A percentile compares a stretch with the other conserved stretches of the same genome.
Conservation (phyloP, 139 green algal genomes). For the Tetraselmis striata region DNA sequence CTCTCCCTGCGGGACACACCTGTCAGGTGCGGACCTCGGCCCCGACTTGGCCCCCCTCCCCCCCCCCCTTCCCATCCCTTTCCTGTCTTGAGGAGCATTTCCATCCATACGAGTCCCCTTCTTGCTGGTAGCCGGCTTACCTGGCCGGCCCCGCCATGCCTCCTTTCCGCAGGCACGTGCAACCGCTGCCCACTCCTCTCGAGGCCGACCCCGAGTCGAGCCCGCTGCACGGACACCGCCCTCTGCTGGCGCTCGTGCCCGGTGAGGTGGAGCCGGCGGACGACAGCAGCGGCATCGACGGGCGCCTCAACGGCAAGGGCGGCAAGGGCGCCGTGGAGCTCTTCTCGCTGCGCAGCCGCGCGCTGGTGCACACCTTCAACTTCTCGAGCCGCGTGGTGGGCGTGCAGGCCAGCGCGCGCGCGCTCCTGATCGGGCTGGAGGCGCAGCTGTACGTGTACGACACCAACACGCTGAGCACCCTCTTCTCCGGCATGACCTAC, state of each 20-base stretch:
- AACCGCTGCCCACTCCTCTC: conserved; percentile 15
- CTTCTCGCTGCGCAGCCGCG: conserved; percentile 33
- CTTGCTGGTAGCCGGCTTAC: not conserved
- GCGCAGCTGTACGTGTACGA: conserved; percentile 47
- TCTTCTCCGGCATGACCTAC: conserved; percentile 49
- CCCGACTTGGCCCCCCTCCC: not conserved
- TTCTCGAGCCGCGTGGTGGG: conserved; percentile 22
- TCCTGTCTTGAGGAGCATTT: no score
- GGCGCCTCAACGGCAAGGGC: not conserved
- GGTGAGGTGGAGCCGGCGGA: not conserved
- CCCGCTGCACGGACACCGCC: not conserved
- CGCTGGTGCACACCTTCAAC: conserved; percentile 18
- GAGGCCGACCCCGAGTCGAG: not conserved
- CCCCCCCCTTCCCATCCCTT: not conserved
- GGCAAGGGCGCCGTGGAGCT: conserved; percentile 13
- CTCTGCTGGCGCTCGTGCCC: conserved; percentile 9
- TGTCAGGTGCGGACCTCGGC: conserved; percentile 17
- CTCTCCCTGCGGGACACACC: conserved; percentile 27
- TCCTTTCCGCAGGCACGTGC: conserved; percentile 20
- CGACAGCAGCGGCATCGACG: not conserved
- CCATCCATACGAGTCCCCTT: not conserved
- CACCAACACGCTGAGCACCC: conserved; percentile 27
- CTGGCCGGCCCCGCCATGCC: not conserved
- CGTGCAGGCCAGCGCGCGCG: conserved; percentile 13
- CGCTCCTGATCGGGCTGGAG: conserved; percentile 30